Evolutionary conservation across 805 yeast genomes (phyloP).

Genomic region (Ogataea chonburiensis): DNA sequence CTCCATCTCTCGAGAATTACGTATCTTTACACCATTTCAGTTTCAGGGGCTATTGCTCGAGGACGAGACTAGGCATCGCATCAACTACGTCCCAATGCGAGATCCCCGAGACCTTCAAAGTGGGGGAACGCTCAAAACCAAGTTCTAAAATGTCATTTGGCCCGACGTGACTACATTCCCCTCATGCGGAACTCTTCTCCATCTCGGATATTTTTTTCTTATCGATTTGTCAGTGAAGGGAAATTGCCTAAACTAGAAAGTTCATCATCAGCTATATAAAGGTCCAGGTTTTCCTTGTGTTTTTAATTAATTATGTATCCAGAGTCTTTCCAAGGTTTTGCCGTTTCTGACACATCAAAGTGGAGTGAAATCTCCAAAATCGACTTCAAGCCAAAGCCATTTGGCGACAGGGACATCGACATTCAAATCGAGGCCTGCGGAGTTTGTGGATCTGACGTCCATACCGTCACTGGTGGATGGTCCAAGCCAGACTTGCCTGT

Average conservation of each 20-base stretch:
- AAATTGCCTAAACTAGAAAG: not conserved
- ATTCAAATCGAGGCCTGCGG: conserved; percentile 45
- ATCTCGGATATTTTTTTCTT: conserved; percentile 1
- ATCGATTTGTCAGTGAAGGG: too few species aligned
- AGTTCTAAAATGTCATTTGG: too few species aligned
- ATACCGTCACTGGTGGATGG: conserved; percentile 52
- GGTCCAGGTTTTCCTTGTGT: not conserved
- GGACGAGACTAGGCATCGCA: too few species aligned
- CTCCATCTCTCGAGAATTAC: too few species aligned
- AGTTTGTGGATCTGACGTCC: conserved; percentile 62
- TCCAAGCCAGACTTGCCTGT: conserved; percentile 36
- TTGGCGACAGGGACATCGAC: conserved; percentile 43
- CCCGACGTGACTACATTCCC: too few species aligned
- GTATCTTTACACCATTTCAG: too few species aligned
- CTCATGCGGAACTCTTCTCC: conserved; percentile 1
- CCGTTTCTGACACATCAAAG: conserved; percentile 34
- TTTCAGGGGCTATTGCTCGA: too few species aligned
- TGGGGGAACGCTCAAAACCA: too few species aligned
- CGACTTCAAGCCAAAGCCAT: conserved; percentile 37
- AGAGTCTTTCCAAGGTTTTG: conserved; percentile 40
- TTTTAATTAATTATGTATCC: conserved; percentile 24
- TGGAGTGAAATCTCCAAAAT: conserved; percentile 35
- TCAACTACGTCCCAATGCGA: too few species aligned
- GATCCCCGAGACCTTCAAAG: too few species aligned
- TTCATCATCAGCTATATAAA: not conserved